Evolutionary conservation across 495 filamentous ascomycete species (phyloP), one percentile per base, ranked within the genome.

Genomic region (Endocarpon pusillum): DNA sequence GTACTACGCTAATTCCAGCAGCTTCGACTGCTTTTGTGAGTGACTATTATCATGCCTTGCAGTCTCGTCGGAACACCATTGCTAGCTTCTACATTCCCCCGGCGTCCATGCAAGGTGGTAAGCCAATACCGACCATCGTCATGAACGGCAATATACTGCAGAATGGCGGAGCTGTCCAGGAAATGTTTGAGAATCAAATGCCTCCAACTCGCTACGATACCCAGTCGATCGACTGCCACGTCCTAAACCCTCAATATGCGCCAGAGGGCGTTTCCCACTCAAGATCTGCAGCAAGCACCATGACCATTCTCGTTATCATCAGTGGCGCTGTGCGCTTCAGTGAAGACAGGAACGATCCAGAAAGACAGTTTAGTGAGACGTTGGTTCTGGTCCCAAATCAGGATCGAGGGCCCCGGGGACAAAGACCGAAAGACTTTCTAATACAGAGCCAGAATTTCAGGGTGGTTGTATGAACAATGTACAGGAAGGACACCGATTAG

Each of bases 341-440:
- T 2, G 66, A 71, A 21, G 54, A 47, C 12, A 55, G 61, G 21
- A 61, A 71, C 21, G 65, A 59, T 12, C 59, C 63, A 8, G 65
- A 68, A 48, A 66, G 67, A 36, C 67, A 61, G 4, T 89, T 91
- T 52, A 75, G 69, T 33, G 82, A 92, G 45, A 72, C 59, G 4
- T 73, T 87, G 41, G 63, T 85, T 1, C 53, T 92, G 26, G 75
- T 86, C 19, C 82, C 82, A 15, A 85, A 86, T 46, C 66, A 66
- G 42, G 67, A 74, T 15, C 53, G 62, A 10, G 53, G 60, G 26
- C 61, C 56, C 37, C 62, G 60, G 30, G 53, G 48, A 36, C 47
- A 49, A 36, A 35, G 42, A 28, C 39, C 36, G 22, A 62, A 55
- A 37, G 59, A 58, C 22, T 84, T 74, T 68, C 51, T 86, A 22